These are phyloP conservation scores for Avena sativa DNA, from an alignment of 176 grass and related monocot species.

Conservation along the genomic window DNA sequence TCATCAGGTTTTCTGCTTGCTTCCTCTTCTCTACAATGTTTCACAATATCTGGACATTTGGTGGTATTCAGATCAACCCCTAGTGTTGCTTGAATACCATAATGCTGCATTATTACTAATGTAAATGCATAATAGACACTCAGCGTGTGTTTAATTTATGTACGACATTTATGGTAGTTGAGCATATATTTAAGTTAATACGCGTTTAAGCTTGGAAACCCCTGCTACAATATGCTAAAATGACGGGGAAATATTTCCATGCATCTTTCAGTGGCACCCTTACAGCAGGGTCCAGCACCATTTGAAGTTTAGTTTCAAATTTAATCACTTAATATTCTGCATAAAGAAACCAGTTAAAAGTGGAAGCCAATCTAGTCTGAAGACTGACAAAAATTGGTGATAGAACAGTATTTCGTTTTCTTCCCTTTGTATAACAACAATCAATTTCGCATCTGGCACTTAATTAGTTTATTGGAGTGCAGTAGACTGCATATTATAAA, in stretches of 20 bases:
- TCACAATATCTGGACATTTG: not conserved
- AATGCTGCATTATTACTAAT: not conserved
- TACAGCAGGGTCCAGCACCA: not conserved
- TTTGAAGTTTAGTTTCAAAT: not conserved
- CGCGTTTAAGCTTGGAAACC: not conserved
- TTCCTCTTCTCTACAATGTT: not conserved
- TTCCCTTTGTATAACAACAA: not conserved
- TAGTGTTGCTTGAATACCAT: not conserved
- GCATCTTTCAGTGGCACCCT: not conserved
- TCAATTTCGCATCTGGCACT: not conserved
- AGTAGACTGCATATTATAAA: not conserved
- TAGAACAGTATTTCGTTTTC: not conserved
- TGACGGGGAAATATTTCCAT: not conserved
- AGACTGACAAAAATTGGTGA: not conserved
- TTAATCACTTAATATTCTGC: not conserved
- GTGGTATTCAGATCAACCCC: not conserved
- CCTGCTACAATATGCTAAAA: not conserved
- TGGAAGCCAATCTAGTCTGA: not conserved
- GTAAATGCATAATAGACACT: conserved; percentile 13
- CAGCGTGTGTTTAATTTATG: not conserved
- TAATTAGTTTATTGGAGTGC: not conserved
- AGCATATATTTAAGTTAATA: not conserved
- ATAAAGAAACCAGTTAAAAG: conserved; percentile 10
- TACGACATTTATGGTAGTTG: not conserved
- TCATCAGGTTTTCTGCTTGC: conserved; percentile 40